phyloP scores from a whole-genome alignment of 805 yeast species.

The Candida maris region DNA sequence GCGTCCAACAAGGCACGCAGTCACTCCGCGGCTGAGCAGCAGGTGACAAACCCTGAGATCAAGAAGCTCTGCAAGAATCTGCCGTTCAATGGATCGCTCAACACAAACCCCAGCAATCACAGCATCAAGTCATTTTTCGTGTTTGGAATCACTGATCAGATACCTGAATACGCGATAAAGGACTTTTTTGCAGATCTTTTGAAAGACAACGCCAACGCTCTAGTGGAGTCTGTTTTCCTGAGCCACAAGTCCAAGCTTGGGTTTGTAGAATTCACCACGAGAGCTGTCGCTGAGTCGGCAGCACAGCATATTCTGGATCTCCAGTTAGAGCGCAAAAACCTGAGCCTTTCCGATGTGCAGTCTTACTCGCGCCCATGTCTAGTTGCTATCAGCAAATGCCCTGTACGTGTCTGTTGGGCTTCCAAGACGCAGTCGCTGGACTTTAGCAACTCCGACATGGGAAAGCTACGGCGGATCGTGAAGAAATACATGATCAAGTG shows the following conservation, averaged over 20 bases:
- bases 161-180: conserved; percentile 60
- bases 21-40: conserved; percentile 14
- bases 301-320: conserved; percentile 22
- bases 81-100: conserved; percentile 65
- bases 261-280: conserved; percentile 48
- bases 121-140: conserved; percentile 60
- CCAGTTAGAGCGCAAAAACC: conserved; percentile 5
- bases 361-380: conserved; percentile 28
- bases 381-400: conserved; percentile 36
- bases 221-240: conserved; percentile 47
- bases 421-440: conserved; percentile 34
- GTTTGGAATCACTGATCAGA: conserved; percentile 65
- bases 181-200: conserved; percentile 41
- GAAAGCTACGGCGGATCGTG: conserved; percentile 48
- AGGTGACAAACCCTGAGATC: conserved; percentile 38
- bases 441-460: conserved; percentile 43
- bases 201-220: conserved; percentile 11
- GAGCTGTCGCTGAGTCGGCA: conserved; percentile 49
- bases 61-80: conserved; percentile 51
- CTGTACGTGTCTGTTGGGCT: conserved; percentile 57
- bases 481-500: conserved; percentile 50
- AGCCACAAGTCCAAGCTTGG: conserved; percentile 64
- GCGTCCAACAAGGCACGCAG: conserved; percentile 6
- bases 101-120: conserved; percentile 36
- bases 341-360: background rate